Conservation (phyloP, 2,329 filamentous ascomycete genomes). For the Monosporascus sp. region DNA sequence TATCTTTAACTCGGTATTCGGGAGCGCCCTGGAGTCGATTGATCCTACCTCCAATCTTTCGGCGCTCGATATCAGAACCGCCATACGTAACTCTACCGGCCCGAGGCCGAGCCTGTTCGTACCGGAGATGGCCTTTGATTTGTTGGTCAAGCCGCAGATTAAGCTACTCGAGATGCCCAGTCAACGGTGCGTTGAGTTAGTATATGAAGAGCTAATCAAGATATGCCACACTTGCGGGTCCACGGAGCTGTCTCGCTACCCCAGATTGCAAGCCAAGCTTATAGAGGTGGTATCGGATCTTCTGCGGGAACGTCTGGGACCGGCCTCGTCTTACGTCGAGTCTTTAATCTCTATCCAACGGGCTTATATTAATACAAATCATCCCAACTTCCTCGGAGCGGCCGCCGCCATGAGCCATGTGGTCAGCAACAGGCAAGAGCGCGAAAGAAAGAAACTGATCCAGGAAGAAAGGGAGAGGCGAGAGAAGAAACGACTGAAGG, state of each 20-base stretch:
- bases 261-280: constrained; percentile 88
- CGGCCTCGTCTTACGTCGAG: constrained; percentile 85
- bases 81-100: constrained; percentile 95
- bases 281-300: constrained; percentile 98
- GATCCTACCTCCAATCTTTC: constrained; percentile 95
- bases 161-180: constrained; percentile 92
- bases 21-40: constrained; percentile 91
- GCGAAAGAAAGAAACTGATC: constrained; percentile 73
- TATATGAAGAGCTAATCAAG: constrained; percentile 98
- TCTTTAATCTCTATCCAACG: constrained; percentile 95
- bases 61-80: constrained; percentile 89
- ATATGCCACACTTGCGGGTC: constrained; percentile 98
- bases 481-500: constrained; percentile 76
- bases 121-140: constrained; percentile 93
- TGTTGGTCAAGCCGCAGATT: constrained; percentile 97
- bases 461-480: constrained; percentile 83
- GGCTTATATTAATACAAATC: constrained; percentile 99
- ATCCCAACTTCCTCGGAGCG: constrained; percentile 95
- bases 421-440: constrained; percentile 89
- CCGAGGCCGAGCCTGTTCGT: constrained; percentile 94
- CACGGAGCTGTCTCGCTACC: constrained; percentile 86
- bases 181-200: constrained; percentile 93
- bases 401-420: constrained; percentile 97
- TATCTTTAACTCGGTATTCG: constrained; percentile 98
- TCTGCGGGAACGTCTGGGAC: constrained; percentile 83